Base-by-base conservation (phyloP, 1,139 yeast species). In the Kluyveromyces marxianus region DNA sequence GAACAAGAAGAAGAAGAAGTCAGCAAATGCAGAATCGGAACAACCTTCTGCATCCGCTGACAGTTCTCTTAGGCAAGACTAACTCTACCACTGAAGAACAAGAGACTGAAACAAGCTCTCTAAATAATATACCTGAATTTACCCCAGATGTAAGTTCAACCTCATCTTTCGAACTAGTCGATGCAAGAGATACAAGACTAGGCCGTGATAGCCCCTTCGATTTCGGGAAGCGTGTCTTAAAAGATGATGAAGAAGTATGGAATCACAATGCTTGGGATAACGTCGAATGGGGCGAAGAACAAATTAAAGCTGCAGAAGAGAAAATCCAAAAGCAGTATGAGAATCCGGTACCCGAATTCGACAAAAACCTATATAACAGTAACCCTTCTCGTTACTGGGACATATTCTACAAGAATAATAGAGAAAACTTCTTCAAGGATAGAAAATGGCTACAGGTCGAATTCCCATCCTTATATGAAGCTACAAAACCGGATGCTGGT, bases 361-460 rank as follows among this genome's bases (percentile, higher is more conserved):
- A 92, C 62, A 88, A 86, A 67, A 73, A 75, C 33, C 69, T 81
- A 46, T 92, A 79, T 66, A 89, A 89, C 68, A 68, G 79, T 6
- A 85, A 86, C 53, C 98, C 97, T 0, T 96, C 95, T 4, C 81
- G 85, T 55, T 92, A 83, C 65, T 92, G 99, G 99, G 96, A 94
- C 66, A 78, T 85, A 29, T 92, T 92, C 63, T 92, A 92, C 66
- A 81, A 83, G 58, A 85, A 92, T 62, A 90, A 94, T 66, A 79
- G 77, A 58, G 97, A 87, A 55, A 92, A 90, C 66, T 92, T 92
- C 67, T 92, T 92, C 74, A 92, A 92, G 63, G 97, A 92, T 66
- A 75, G 99, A 54, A 89, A 88, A 61, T 92, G 99, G 99, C 72
- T 92, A 48, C 88, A 86, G 60, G 84, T 90, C 42, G 99, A 92